A percentile compares a stretch with the other conserved stretches of the same genome.
phyloP scores from a whole-genome alignment of 139 green algal genomes.

The Raphidocelis subcapitata region DNA sequence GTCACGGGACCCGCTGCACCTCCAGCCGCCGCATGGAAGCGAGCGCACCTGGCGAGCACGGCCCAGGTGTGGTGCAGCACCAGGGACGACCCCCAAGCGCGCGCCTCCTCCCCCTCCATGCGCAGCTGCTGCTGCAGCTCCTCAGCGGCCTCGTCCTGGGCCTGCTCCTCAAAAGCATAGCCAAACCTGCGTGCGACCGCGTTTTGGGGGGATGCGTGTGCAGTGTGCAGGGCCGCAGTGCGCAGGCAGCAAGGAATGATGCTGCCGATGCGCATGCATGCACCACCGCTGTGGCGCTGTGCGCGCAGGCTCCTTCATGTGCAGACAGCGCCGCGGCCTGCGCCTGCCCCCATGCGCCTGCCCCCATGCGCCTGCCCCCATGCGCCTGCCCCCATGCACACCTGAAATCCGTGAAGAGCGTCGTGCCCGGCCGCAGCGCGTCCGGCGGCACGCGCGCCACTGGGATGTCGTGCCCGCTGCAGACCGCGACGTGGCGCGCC shows the following conservation, averaged over 20 bases:
- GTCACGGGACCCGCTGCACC: too few species aligned
- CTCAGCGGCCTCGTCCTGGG: background rate
- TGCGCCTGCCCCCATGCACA: too few species aligned
- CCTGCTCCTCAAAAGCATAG: constrained; percentile 8
- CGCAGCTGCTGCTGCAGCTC: constrained; percentile 9
- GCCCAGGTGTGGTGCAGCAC: constrained; percentile 30
- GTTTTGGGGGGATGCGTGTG: too few species aligned
- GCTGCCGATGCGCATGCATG: too few species aligned
- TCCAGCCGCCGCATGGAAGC: too few species aligned
- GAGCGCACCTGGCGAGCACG: constrained; percentile 18
- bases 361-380: too few species aligned
- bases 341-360: too few species aligned
- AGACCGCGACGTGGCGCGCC: constrained; percentile 19
- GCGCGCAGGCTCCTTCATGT: too few species aligned
- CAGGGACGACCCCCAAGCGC: constrained; percentile 9
- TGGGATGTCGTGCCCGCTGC: constrained; percentile 19
- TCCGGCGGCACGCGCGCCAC: background rate
- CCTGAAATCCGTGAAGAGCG: constrained; percentile 15
- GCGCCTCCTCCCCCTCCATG: background rate
- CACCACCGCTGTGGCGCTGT: too few species aligned
- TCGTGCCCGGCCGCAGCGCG: background rate
- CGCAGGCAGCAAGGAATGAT: too few species aligned
- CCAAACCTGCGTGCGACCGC: constrained; percentile 32
- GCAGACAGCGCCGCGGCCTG: too few species aligned
- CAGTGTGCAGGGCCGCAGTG: too few species aligned